A percentile compares a stretch with the other conserved stretches of the same genome.
Evolutionary conservation across 306 rosid genomes (phyloP).

Genomic region (Carpinus fangiana): DNA sequence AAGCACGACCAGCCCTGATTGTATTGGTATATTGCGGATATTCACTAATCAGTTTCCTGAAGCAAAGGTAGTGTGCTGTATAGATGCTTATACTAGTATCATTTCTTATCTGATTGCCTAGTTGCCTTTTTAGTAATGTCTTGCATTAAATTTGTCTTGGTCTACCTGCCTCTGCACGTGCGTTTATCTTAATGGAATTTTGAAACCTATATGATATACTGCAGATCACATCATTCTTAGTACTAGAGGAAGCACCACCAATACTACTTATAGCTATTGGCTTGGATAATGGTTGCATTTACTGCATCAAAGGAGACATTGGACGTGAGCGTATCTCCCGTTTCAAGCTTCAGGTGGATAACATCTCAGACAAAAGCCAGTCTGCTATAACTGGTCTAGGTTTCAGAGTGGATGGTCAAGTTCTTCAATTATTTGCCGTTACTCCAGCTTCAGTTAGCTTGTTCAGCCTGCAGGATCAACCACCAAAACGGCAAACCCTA

Average conservation of each 20-base stretch:
- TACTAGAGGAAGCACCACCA: constrained; percentile 94
- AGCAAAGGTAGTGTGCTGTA: constrained; percentile 63
- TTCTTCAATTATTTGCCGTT: constrained; percentile 87
- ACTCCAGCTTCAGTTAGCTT: constrained; percentile 83
- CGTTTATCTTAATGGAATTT: constrained; percentile 16
- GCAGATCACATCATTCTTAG: constrained; percentile 92
- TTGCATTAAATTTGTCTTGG: neutral
- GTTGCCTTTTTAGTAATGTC: neutral
- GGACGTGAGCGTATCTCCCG: constrained; percentile 93
- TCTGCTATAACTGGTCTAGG: constrained; percentile 80
- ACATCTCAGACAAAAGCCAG: constrained; percentile 54
- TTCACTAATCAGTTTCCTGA: constrained; percentile 92
- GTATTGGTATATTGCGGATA: constrained; percentile 91
- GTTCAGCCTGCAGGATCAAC: constrained; percentile 75
- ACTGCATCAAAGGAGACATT: constrained; percentile 95
- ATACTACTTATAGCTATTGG: constrained; percentile 90
- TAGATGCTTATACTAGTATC: constrained; percentile 6
- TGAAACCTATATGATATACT: constrained; percentile 23
- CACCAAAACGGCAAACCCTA: constrained; percentile 83
- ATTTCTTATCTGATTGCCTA: neutral
- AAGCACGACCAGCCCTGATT: constrained; percentile 76
- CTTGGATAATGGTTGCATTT: constrained; percentile 84
- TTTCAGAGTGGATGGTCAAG: constrained; percentile 90
- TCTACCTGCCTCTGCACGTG: neutral
- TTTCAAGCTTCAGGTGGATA: constrained; percentile 86